Percentiles rank a stretch among this genome's conserved stretches.
phyloP scores from a whole-genome alignment of 148 eudicot species.

The Camellia granthamiana region DNA sequence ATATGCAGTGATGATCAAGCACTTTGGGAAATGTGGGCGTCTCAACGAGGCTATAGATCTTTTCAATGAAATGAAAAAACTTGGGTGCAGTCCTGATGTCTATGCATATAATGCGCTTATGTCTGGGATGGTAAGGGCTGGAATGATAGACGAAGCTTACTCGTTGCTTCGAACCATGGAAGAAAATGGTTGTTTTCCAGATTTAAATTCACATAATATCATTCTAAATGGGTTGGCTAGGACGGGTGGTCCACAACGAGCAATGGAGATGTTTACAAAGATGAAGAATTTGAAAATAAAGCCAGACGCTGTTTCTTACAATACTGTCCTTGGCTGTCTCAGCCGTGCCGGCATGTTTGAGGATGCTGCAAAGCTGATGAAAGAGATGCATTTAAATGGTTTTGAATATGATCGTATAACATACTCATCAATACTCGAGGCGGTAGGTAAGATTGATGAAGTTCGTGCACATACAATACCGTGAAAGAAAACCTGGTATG shows the following conservation, averaged over 20 bases:
- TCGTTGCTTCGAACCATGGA: constrained; percentile 65
- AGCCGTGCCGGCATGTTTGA: constrained; percentile 99
- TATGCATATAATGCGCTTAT: constrained; percentile 89
- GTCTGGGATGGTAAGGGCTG: constrained; percentile 87
- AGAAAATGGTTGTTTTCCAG: constrained; percentile 74
- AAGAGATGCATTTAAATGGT: constrained; percentile 69
- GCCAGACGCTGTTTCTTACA: constrained; percentile 88
- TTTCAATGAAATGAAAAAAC: constrained; percentile 76
- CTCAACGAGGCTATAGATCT: constrained; percentile 68
- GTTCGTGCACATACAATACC: constrained; percentile 26
- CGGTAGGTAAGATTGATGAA: constrained; percentile 86
- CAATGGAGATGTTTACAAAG: constrained; percentile 67
- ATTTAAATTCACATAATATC: constrained; percentile 77
- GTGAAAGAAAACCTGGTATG: constrained; percentile 14
- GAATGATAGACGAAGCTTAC: constrained; percentile 79
- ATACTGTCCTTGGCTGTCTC: constrained; percentile 81
- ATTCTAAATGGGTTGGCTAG: constrained; percentile 80
- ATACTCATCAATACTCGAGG: constrained; percentile 91
- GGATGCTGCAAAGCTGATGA: constrained; percentile 90
- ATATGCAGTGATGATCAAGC: constrained; percentile 95
- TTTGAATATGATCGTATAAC: constrained; percentile 83
- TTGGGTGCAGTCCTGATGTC: constrained; percentile 74
- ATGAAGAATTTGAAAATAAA: constrained; percentile 60
- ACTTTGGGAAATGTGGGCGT: constrained; percentile 79
- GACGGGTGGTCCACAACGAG: constrained; percentile 66